Evolutionary conservation across 805 yeast genomes (phyloP).

Genomic region (Barnettozyma pratensis): DNA sequence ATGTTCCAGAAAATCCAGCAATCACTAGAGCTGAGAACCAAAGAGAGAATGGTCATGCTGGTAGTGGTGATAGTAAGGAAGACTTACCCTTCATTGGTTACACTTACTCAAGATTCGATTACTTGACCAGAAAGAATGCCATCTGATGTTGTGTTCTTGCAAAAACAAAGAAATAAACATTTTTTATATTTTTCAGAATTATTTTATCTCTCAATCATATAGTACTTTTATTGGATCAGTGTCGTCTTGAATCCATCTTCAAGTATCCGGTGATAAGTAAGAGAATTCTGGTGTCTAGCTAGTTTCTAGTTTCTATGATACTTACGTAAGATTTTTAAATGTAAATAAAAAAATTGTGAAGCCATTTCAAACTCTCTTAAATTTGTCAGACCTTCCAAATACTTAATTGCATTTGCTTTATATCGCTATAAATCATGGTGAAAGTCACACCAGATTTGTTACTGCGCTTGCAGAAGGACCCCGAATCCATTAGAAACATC

Average conservation of each 20-base stretch:
- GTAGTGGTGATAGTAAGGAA: slow-evolving; percentile 55
- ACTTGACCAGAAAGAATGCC: slow-evolving; percentile 70
- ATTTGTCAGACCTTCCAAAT: background rate
- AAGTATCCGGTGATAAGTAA: too few species aligned
- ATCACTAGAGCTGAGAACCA: slow-evolving; percentile 61
- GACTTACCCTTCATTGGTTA: slow-evolving; percentile 97
- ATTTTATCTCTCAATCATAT: too few species aligned
- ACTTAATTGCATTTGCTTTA: slow-evolving; percentile 10
- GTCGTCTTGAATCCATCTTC: background rate
- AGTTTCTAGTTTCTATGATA: too few species aligned
- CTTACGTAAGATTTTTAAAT: too few species aligned
- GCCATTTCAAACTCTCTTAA: too few species aligned
- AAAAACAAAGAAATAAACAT: background rate
- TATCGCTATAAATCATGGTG: slow-evolving; percentile 24
- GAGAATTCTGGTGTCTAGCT: too few species aligned
- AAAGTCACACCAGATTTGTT: slow-evolving; percentile 62
- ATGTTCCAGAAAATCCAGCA: slow-evolving; percentile 87
- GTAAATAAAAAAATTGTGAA: too few species aligned
- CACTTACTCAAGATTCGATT: slow-evolving; percentile 92
- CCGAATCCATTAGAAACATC: slow-evolving; percentile 74
- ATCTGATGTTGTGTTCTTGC: slow-evolving; percentile 16
- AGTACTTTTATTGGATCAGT: too few species aligned
- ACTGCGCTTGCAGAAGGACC: slow-evolving; percentile 60
- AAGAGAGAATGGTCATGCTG: slow-evolving; percentile 41
- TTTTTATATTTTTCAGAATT: background rate